Evolutionary conservation across 805 yeast genomes (phyloP), one percentile per base, ranked within the genome.

Genomic region (Lipomyces mesembrius): DNA sequence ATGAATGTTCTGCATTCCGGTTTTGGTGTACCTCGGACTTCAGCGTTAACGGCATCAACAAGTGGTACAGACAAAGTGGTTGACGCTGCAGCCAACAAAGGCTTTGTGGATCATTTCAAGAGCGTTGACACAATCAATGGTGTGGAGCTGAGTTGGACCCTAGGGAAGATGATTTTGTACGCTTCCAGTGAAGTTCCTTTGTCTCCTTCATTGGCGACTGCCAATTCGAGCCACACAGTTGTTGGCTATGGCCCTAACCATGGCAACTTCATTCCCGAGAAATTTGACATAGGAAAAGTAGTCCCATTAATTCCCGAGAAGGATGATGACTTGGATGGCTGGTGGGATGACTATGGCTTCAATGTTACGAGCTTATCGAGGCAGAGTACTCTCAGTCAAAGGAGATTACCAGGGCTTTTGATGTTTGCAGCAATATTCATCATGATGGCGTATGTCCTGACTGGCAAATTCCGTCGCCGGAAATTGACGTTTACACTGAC

Each of bases 111-210:
- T 74, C 88, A 93, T 0, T 92, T 95, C 78, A 92, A 89, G 77
- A 89, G 96, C 67, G 92, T 95, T 0, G 88, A 88, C 63, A 83
- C 87, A 20, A 86, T 95, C 39, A 84, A 91, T 66, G 97, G 96
- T 1, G 85, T 87, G 3, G 99, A 95, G 72, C 80, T 95, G 20
- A 90, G 97, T 0, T 95, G 99, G 99, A 94, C 98, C 0, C 76
- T 95, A 46, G 99, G 99, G 4, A 88, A 90, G 74, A 92, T 93
- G 34, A 76, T 95, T 3, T 77, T 94, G 12, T 91, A 87, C 76
- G 97, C 97, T 0, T 87, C 96, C 0, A 85, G 93, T 17, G 87
- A 87, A 69, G 82, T 91, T 9, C 69, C 72, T 2, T 54, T 59
- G 8, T n/a, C 57, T 2, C 59, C 62, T 8, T 49, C 52, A 29